These are phyloP conservation scores for Aureobasidium sp. DNA, from an alignment of 2,329 filamentous ascomycete species.

Conservation along the genomic window DNA sequence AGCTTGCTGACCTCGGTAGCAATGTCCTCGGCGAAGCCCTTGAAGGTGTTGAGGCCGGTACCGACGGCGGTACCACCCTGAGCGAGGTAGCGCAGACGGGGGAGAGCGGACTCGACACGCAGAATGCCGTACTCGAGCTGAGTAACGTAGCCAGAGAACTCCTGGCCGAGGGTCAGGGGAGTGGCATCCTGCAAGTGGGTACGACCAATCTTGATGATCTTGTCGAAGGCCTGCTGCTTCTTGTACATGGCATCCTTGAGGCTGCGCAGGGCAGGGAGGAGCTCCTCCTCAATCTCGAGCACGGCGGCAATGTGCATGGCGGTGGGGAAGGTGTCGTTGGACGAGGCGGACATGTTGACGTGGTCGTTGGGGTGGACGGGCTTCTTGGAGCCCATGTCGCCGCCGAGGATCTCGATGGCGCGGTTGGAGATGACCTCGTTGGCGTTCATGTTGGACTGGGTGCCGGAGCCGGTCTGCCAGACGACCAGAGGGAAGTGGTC, in stretches of 20 bases:
- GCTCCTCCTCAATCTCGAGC: conserved; percentile 76
- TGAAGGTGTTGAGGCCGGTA: conserved; percentile 94
- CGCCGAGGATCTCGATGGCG: conserved; percentile 94
- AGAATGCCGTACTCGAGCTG: conserved; percentile 87
- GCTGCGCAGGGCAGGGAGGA: conserved; percentile 73
- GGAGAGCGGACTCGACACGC: conserved; percentile 73
- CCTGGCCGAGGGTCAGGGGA: conserved; percentile 87
- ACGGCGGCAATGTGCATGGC: conserved; percentile 99
- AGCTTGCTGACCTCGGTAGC: conserved; percentile 84
- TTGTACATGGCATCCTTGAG: conserved; percentile 75
- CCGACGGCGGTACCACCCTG: conserved; percentile 96
- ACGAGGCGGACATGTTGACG: conserved; percentile 97
- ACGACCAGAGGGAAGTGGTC: conserved; percentile 98
- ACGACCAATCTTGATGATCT: conserved; percentile 97
- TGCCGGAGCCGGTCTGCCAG: conserved; percentile 98
- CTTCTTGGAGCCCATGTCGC: conserved; percentile 91
- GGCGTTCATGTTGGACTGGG: conserved; percentile 99
- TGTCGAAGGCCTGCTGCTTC: conserved; percentile 82
- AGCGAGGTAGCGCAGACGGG: conserved; percentile 76
- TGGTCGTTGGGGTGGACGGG: conserved; percentile 99
- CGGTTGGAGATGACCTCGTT: conserved; percentile 99
- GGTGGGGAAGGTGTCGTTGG: conserved; percentile 98
- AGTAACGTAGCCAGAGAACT: conserved; percentile 94
- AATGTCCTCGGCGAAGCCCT: conserved; percentile 89
- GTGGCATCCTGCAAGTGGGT: conserved; percentile 98